phyloP scores from a whole-genome alignment of 2,329 filamentous ascomycete species.

The Fusarium austroafricanum region DNA sequence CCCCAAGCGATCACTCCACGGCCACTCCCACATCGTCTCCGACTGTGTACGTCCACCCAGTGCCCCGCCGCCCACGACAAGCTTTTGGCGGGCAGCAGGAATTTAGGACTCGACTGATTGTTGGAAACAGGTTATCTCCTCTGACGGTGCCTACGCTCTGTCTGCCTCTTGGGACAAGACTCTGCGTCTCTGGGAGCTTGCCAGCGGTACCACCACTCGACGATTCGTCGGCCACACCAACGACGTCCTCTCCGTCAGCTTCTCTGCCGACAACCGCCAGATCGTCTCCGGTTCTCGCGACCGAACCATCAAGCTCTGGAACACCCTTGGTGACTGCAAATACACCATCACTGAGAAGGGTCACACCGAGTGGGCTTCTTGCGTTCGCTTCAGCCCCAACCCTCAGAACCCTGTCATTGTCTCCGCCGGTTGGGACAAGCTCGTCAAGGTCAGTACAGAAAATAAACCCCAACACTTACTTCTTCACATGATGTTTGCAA shows the following conservation, averaged over 20 bases:
- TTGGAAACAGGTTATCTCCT: conserved; percentile 87
- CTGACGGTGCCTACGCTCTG: conserved; percentile 98
- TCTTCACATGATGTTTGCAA: conserved; percentile 87
- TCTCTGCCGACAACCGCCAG: conserved; percentile 99
- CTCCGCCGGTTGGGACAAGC: conserved; percentile 98
- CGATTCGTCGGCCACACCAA: conserved; percentile 99
- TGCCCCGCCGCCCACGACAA: conserved; percentile 24
- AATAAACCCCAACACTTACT: neutral
- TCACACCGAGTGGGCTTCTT: conserved; percentile 99
- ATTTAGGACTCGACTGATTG: conserved; percentile 42
- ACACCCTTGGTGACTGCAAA: conserved; percentile 99
- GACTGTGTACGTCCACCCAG: conserved; percentile 85
- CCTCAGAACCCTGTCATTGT: conserved; percentile 99
- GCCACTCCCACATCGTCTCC: conserved; percentile 99
- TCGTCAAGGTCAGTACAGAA: conserved; percentile 89
- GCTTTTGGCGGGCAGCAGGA: conserved; percentile 19
- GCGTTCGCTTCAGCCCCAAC: conserved; percentile 99
- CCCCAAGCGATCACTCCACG: conserved; percentile 98
- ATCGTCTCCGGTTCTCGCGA: conserved; percentile 99
- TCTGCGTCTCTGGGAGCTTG: conserved; percentile 98
- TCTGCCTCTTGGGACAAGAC: conserved; percentile 99
- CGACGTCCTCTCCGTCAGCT: conserved; percentile 99
- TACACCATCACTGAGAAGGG: conserved; percentile 99
- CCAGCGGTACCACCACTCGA: conserved; percentile 95
- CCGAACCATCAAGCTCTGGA: conserved; percentile 99